Evolutionary conservation across 1,139 yeast genomes (phyloP).

Genomic region (Magnusiomyces sp.): DNA sequence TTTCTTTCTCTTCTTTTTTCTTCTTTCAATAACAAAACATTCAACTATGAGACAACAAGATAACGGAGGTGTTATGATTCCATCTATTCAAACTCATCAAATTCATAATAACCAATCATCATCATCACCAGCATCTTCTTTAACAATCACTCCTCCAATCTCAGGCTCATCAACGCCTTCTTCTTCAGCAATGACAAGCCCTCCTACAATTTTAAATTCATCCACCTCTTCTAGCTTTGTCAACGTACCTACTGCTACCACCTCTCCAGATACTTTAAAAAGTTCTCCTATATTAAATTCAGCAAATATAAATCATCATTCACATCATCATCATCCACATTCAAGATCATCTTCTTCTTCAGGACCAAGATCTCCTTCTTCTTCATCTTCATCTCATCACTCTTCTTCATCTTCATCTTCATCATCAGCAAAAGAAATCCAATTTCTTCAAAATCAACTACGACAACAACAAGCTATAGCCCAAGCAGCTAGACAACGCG

Average conservation of each 20-base stretch:
- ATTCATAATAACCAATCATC: neutral
- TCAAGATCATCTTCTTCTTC: conserved; percentile 1
- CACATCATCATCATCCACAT: neutral
- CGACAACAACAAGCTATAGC: conserved; percentile 1
- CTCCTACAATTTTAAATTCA: no score
- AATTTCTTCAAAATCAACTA: neutral
- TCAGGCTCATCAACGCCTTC: neutral
- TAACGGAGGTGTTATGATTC: no score
- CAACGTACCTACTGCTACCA: neutral
- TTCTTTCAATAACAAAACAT: no score
- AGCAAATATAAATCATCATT: no score
- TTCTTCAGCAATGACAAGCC: no score
- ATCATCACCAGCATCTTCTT: neutral
- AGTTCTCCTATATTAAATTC: no score
- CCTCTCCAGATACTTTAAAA: no score
- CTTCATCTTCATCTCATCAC: neutral
- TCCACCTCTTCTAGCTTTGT: neutral
- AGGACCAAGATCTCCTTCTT: neutral
- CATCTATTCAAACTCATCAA: neutral
- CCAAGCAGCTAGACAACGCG: neutral
- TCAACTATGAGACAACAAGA: no score
- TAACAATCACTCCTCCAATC: neutral
- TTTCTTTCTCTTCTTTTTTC: neutral
- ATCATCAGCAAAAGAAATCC: neutral
- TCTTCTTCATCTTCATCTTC: neutral